Percentiles rank a stretch among this genome's conserved stretches.
Conservation (phyloP, 78 protist species). For the Creolimax fragrantissima region DNA sequence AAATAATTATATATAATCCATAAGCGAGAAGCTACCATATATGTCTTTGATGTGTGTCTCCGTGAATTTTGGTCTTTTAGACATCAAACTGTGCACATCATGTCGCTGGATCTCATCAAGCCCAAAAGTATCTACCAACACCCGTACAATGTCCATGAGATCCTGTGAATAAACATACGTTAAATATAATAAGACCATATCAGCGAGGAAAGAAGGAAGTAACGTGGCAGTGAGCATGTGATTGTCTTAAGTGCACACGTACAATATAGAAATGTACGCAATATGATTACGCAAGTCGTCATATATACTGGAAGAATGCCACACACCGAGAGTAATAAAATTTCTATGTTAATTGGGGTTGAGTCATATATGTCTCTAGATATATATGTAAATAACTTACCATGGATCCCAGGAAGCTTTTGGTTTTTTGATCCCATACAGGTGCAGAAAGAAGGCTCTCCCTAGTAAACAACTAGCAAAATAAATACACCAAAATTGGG, state of each 20-base stretch:
- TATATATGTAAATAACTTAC: background rate
- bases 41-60: background rate
- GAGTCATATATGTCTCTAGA: no score
- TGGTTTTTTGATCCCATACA: background rate
- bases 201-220: no score
- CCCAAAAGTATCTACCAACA: background rate
- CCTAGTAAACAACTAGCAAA: background rate
- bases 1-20: no score
- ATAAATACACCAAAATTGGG: background rate
- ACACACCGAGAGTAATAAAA: no score
- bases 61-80: background rate
- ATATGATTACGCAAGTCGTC: no score
- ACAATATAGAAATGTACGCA: no score
- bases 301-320: no score
- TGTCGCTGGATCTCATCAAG: background rate
- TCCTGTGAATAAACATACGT: background rate
- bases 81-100: background rate
- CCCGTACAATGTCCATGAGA: slow-evolving; percentile 6
- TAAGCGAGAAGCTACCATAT: background rate
- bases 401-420: background rate
- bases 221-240: no score
- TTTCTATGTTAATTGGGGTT: no score
- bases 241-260: no score
- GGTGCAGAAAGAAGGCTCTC: background rate
- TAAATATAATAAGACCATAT: no score